Evolutionary conservation across 371 early-diverging fungal genomes (phyloP).

Genomic region (Haplosporangium sp.): DNA sequence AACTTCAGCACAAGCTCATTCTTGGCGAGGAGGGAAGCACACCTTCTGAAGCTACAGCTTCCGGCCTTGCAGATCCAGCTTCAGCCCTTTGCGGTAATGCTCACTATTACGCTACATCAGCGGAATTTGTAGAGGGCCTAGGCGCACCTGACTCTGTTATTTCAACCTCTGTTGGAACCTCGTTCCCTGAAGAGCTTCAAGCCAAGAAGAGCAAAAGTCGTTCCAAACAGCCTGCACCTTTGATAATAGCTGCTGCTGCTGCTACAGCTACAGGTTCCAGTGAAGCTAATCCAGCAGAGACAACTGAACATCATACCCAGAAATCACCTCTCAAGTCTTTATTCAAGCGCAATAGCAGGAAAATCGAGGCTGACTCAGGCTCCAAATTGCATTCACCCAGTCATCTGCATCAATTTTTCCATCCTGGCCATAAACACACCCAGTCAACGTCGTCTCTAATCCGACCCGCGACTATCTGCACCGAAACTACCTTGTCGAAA

Average conservation of each 20-base stretch:
- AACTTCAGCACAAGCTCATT: constrained; percentile 29
- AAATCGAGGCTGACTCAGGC: not conserved
- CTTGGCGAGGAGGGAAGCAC: constrained; percentile 1
- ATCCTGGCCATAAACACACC: constrained; percentile 41
- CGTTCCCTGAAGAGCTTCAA: constrained; percentile 41
- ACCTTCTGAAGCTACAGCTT: not conserved
- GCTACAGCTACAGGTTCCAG: not conserved
- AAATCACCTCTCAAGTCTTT: constrained; percentile 1
- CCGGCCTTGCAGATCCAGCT: not conserved
- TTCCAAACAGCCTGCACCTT: constrained; percentile 8
- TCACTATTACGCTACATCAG: constrained; percentile 43
- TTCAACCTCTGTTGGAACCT: constrained; percentile 47
- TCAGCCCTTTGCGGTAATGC: constrained; percentile 17
- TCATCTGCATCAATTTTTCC: constrained; percentile 31
- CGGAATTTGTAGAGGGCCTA: constrained; percentile 41
- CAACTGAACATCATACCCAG: constrained; percentile 3
- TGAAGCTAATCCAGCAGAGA: not conserved
- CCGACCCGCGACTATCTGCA: constrained; percentile 1
- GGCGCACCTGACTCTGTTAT: constrained; percentile 47
- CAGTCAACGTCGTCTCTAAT: constrained; percentile 42
- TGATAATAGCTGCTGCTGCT: constrained; percentile 1
- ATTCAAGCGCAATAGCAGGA: constrained; percentile 25
- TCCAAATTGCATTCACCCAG: not conserved
- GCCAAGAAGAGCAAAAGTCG: constrained; percentile 16
- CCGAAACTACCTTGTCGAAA: not conserved